These are phyloP conservation scores for Eucalyptus virginea DNA, from an alignment of 345 rosid species.

Conservation along the genomic window DNA sequence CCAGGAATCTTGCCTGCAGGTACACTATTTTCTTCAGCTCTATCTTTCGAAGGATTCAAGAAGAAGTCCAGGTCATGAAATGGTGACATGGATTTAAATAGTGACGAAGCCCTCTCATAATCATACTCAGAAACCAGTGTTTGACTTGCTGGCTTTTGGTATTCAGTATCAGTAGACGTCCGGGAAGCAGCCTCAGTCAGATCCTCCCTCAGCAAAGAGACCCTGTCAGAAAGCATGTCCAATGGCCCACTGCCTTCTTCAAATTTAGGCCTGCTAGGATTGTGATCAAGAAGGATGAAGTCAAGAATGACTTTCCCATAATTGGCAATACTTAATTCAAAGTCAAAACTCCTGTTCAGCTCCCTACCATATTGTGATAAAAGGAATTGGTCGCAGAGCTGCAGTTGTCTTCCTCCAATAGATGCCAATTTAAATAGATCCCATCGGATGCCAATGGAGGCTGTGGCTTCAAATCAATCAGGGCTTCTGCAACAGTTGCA, in stretches of 20 bases:
- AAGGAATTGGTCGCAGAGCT: conserved; percentile 9
- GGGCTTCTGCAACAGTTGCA: conserved; percentile 24
- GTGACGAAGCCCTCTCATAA: conserved; percentile 25
- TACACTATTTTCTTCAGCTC: conserved; percentile 15
- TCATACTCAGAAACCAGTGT: conserved; percentile 15
- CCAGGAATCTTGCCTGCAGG: conserved; percentile 4
- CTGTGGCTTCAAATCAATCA: conserved; percentile 30
- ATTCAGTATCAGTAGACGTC: conserved; percentile 1
- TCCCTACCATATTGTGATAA: conserved; percentile 18
- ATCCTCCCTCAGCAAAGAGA: conserved; percentile 6
- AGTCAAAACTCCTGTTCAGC: conserved; percentile 21
- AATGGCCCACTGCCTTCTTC: conserved; percentile 26
- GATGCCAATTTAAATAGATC: conserved; percentile 84
- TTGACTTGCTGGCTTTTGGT: conserved; percentile 11
- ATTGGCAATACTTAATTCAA: conserved; percentile 20
- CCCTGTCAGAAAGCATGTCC: conserved; percentile 11
- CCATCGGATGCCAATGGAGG: conserved; percentile 56
- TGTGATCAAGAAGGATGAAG: conserved; percentile 43
- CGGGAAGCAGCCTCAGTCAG: conserved; percentile 10
- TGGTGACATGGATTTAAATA: conserved; percentile 58
- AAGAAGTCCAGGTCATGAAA: conserved; percentile 80
- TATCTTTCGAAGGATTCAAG: conserved; percentile 65
- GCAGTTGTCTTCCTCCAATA: conserved; percentile 48
- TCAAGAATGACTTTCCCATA: conserved; percentile 33
- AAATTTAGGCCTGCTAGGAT: conserved; percentile 5